phyloP scores from a whole-genome alignment of 768 basidiomycete genomes.

The Chlorophyllum brunneum region DNA sequence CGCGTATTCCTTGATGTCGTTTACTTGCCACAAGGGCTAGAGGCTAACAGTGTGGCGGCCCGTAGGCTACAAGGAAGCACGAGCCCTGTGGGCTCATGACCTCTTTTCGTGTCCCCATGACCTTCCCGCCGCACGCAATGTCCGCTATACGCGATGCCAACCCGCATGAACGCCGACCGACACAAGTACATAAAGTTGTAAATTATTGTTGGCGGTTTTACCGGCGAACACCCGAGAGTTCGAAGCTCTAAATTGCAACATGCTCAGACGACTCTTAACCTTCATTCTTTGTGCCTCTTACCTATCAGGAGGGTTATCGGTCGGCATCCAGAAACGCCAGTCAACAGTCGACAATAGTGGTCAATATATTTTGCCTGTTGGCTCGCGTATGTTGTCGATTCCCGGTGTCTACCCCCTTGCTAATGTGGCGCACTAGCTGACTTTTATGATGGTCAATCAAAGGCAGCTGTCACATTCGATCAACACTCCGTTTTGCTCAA shows the following conservation, averaged over 20 bases:
- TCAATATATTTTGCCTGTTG: constrained; percentile 21
- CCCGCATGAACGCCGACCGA: neutral
- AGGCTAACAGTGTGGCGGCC: too few species aligned
- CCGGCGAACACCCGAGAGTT: too few species aligned
- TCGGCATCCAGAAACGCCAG: constrained; percentile 14
- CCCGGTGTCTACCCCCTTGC: neutral
- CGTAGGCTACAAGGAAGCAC: neutral
- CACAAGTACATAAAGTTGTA: neutral
- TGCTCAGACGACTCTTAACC: neutral
- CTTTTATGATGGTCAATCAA: constrained; percentile 25
- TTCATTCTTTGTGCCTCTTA: neutral
- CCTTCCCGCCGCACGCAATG: neutral
- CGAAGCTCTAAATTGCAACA: neutral
- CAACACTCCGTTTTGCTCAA: constrained; percentile 33
- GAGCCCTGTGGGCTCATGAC: neutral
- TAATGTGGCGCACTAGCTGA: constrained; percentile 10
- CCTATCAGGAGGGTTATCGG: neutral
- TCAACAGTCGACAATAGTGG: constrained; percentile 19
- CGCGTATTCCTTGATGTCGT: too few species aligned
- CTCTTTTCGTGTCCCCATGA: neutral
- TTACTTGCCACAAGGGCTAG: too few species aligned
- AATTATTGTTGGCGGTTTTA: too few species aligned
- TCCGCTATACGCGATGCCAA: neutral
- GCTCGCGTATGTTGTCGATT: constrained; percentile 17
- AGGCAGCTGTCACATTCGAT: constrained; percentile 29